Conservation (phyloP, 148 eudicot species). For the Gaultheria prostrata region DNA sequence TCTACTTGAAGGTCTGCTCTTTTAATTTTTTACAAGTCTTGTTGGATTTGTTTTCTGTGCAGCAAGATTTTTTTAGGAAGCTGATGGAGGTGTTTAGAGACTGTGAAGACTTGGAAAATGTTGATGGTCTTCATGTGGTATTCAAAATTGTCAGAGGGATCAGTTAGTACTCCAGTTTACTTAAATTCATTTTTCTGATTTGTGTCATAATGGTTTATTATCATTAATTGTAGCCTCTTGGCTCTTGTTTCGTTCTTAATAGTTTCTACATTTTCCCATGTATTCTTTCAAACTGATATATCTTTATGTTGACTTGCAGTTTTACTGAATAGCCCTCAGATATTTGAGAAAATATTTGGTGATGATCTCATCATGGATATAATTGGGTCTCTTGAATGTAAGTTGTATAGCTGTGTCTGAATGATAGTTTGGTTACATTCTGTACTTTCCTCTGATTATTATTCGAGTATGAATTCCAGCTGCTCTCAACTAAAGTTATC, state of each 20-base stretch:
- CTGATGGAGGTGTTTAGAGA: constrained; percentile 76
- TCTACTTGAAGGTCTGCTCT: neutral
- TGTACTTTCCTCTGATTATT: neutral
- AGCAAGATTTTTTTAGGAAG: constrained; percentile 89
- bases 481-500: neutral
- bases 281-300: constrained; percentile 6
- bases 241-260: constrained; percentile 1
- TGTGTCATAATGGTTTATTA: neutral
- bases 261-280: neutral
- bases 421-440: constrained; percentile 4
- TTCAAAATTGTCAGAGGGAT: constrained; percentile 85
- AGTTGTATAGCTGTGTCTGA: constrained; percentile 27
- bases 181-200: constrained; percentile 9
- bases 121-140: constrained; percentile 77
- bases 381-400: constrained; percentile 90
- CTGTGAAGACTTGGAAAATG: constrained; percentile 84
- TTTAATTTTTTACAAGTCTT: neutral
- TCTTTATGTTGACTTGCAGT: constrained; percentile 53
- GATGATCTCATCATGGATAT: constrained; percentile 88
- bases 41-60: constrained; percentile 28
- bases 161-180: constrained; percentile 43
- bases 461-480: neutral
- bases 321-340: constrained; percentile 72
- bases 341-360: constrained; percentile 80
- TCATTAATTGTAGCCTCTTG: neutral